Evolutionary conservation across 805 yeast species (phyloP).

Genomic region (Yarrowia sp.): DNA sequence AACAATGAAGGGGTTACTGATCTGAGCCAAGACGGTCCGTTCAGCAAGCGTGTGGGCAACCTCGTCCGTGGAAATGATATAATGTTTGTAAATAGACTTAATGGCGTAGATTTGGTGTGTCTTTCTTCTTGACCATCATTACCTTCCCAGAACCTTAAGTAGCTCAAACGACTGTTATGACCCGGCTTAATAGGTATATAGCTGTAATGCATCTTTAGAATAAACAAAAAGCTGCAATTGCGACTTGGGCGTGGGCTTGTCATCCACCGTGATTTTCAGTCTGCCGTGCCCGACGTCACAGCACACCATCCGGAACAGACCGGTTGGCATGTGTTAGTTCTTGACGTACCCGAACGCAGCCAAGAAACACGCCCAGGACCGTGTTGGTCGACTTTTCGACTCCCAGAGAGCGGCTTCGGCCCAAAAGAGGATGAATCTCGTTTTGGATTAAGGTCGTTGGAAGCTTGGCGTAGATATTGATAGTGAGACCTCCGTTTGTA

Average conservation of each 20-base stretch:
- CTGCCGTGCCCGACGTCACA: slow-evolving; percentile 47
- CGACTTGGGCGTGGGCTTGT: slow-evolving; percentile 60
- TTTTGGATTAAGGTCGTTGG: slow-evolving; percentile 48
- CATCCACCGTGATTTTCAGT: slow-evolving; percentile 66
- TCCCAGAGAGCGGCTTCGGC: slow-evolving; percentile 20
- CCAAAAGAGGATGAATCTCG: slow-evolving; percentile 26
- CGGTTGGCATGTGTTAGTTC: slow-evolving; percentile 37
- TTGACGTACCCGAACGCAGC: slow-evolving; percentile 65
- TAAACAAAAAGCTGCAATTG: slow-evolving; percentile 67
- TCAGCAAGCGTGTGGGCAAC: slow-evolving; percentile 97
- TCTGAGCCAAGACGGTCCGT: slow-evolving; percentile 90
- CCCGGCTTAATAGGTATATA: too few relatives aligned
- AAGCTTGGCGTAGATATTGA: slow-evolving; percentile 80
- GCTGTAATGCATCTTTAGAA: too few relatives aligned
- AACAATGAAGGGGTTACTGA: slow-evolving; percentile 93
- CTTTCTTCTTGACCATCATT: slow-evolving; percentile 97
- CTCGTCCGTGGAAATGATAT: slow-evolving; percentile 91
- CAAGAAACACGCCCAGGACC: slow-evolving; percentile 73
- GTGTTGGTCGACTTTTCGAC: slow-evolving; percentile 40
- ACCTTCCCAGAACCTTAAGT: slow-evolving; percentile 95
- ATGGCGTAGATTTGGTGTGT: slow-evolving; percentile 95
- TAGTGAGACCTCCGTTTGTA: slow-evolving; percentile 62
- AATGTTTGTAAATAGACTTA: slow-evolving; percentile 91
- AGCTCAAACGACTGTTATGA: slow-evolving; percentile 91
- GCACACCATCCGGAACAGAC: slow-evolving; percentile 42